Evolutionary conservation across 1,284 basidiomycete genomes (phyloP), one percentile per base, ranked within the genome.

Genomic region (Athelia sp.): DNA sequence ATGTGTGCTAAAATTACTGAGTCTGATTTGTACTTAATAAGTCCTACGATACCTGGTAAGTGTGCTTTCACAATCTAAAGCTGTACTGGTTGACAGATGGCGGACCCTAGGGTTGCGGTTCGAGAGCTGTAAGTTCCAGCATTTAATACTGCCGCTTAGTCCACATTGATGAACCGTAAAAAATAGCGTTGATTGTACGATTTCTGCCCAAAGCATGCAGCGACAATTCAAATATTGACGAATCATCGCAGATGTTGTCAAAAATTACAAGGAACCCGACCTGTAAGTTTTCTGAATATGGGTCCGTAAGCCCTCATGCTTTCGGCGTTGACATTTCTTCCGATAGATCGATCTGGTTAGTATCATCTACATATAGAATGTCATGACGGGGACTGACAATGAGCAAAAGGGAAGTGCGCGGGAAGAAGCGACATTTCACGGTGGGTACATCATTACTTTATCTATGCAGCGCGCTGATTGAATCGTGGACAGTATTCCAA

Each of bases 371-470:
- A n/a, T 19, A 10, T 9, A 19, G 18, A 50, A 42, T 38, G 40
- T 19, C 15, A 31, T 14, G 14, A 21, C 44, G n/a, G 13, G 32
- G 22, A 26, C 14, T 46, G 10, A 34, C 17, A 23, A 21, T 31
- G 48, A 10, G 8, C 43, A 51, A 15, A 58, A 90, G 90, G 90
- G 91, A 94, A 69, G 91, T 93, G 13, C 76, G 92, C 51, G 84
- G 86, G 52, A 79, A 82, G 61, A 79, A 87, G 63, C 81, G 88
- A 52, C 83, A 96, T 64, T 97, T 95, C 59, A 87, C 87, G 43
- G 87, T 87, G 54, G 50, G 82, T 68, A 18, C 42, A 48, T 50
- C 35, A 21, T 18, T 44, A 4, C 43, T 23, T 23, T 45, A 45
- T 14, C 44, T n/a, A 36, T 29, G n/a, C n/a, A 3, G 10, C 46